Evolutionary conservation across 805 yeast species (phyloP), one percentile per base, ranked within the genome.

Genomic region (Candida glaebosa): DNA sequence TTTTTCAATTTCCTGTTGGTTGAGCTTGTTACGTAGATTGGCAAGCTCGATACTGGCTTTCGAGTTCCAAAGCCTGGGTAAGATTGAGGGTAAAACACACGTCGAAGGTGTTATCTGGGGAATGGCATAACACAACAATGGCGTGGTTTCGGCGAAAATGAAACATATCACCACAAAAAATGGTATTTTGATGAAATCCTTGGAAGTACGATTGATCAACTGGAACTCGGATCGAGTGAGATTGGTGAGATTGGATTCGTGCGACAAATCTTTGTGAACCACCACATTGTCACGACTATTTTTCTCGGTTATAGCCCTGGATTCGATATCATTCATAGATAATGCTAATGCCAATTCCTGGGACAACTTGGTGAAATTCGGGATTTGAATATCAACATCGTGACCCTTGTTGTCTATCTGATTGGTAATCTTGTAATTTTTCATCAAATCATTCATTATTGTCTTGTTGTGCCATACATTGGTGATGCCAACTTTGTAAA

Each of bases 91-190:
- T 24, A 78, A 61, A 7, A 76, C 63, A 55, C 84, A 80, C 8
- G 83, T 79, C 61, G 71, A 72, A 7, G 84, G 82, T 1, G 81
- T 71, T 3, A 80, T 52, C 46, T 74, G 76, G 0, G 86, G 86
- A 38, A 78, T 53, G 3, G 65, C 54, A 40, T 70, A 76, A 51
- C 82, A 78, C 4, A 81, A 46, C 1, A 76, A 16, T 0, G 83
- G 82, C 0, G 83, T 75, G 38, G 62, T 51, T 49, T 81, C 87
- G 52, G 75, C 75, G 54, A 78, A 79, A 2, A 78, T 47, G 19
- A 74, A 35, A 36, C 74, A 62, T 5, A 78, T 47, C 2, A 78
- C 33, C 1, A 72, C 69, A 58, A 81, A 80, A n/a, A 59, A 18
- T 2, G 85, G 85, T 15, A 81, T 48, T 53, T 78, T 79, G 53